Percentiles rank a stretch among this genome's conserved stretches.
These are phyloP conservation scores for Phytophthora rubi DNA, from an alignment of 352 stramenopile species.

Conservation along the genomic window DNA sequence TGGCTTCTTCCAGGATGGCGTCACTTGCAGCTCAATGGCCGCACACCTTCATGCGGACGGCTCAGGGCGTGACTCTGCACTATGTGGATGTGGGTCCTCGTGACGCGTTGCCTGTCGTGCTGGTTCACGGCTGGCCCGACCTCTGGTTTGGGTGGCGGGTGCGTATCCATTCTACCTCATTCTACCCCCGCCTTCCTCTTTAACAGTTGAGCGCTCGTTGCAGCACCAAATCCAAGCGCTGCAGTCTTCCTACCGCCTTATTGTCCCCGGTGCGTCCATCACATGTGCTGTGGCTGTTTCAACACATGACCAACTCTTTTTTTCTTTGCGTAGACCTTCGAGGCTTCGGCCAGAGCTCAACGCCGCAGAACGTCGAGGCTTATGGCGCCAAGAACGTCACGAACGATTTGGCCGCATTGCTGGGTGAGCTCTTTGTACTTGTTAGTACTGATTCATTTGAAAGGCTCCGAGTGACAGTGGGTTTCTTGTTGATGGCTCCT, in stretches of 20 bases:
- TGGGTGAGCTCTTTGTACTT: conserved; percentile 37
- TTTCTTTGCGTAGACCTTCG: conserved; percentile 48
- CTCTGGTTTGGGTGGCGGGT: conserved; percentile 74
- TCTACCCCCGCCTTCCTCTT: not conserved
- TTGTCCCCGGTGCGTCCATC: conserved; percentile 46
- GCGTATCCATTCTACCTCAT: conserved; percentile 6
- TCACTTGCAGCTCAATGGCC: conserved; percentile 39
- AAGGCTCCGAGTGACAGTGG: no score
- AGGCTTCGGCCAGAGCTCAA: conserved; percentile 67
- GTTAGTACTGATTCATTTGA: not conserved
- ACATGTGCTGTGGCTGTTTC: not conserved
- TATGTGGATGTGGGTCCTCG: conserved; percentile 63
- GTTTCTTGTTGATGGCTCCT: not conserved
- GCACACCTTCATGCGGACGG: conserved; percentile 37
- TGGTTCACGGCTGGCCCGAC: conserved; percentile 78
- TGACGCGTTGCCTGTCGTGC: conserved; percentile 59
- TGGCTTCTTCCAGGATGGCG: conserved; percentile 15
- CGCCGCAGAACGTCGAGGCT: conserved; percentile 46
- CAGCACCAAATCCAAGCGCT: conserved; percentile 68
- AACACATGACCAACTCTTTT: not conserved
- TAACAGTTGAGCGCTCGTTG: conserved; percentile 3
- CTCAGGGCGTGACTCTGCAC: conserved; percentile 46
- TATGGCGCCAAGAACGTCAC: conserved; percentile 71
- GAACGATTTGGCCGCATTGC: conserved; percentile 53
- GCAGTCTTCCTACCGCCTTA: conserved; percentile 52